phyloP scores from a whole-genome alignment of 352 stramenopile species.

The Stramenopiles sp. region DNA sequence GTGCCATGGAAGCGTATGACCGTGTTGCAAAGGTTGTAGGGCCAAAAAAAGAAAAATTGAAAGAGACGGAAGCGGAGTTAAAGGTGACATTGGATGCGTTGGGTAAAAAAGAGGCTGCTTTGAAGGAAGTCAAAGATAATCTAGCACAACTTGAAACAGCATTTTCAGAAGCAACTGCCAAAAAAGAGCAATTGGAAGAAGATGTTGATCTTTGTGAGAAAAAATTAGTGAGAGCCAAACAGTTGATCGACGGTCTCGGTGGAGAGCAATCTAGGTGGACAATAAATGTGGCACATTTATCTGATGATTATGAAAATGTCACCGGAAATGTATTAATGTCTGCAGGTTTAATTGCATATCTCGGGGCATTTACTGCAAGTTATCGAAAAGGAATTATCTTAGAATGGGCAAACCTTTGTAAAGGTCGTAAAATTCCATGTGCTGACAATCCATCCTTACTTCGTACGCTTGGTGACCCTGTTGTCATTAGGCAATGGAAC shows the following conservation, averaged over 20 bases:
- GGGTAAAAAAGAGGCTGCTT: slow-evolving; percentile 31
- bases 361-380: slow-evolving; percentile 55
- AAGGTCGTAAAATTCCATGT: neutral
- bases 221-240: slow-evolving; percentile 59
- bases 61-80: slow-evolving; percentile 34
- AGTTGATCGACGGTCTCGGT: slow-evolving; percentile 48
- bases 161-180: slow-evolving; percentile 51
- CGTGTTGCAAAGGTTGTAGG: slow-evolving; percentile 51
- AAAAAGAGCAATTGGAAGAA: slow-evolving; percentile 63
- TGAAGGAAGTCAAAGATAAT: slow-evolving; percentile 56
- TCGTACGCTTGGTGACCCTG: slow-evolving; percentile 52
- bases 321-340: slow-evolving; percentile 57
- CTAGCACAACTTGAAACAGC: slow-evolving; percentile 52
- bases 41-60: slow-evolving; percentile 41
- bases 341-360: slow-evolving; percentile 55
- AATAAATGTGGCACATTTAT: slow-evolving; percentile 43
- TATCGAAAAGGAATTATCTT: slow-evolving; percentile 42
- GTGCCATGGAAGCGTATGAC: slow-evolving; percentile 57
- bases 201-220: slow-evolving; percentile 68
- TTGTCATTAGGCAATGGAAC: slow-evolving; percentile 65
- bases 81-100: slow-evolving; percentile 65
- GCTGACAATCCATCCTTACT: neutral
- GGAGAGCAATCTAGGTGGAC: slow-evolving; percentile 58
- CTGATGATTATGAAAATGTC: slow-evolving; percentile 45
- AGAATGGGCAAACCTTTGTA: slow-evolving; percentile 7